phyloP scores from a whole-genome alignment of 2,329 filamentous ascomycete genomes.

The Fusarium sacchari region DNA sequence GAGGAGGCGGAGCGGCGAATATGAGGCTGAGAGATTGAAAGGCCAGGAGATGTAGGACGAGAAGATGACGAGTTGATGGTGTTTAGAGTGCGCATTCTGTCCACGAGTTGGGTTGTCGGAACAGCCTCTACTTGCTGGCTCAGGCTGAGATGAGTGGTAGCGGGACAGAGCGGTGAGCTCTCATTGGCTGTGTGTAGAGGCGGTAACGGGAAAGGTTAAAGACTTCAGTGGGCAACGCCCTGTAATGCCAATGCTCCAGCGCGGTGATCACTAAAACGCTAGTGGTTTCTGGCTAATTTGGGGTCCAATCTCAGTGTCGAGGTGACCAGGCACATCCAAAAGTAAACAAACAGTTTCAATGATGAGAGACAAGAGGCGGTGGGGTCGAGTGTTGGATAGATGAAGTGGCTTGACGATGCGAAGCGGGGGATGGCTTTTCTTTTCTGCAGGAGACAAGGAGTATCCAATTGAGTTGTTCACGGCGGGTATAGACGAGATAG shows the following conservation, averaged over 20 bases:
- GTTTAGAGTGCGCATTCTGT: slow-evolving; percentile 44
- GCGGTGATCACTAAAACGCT: slow-evolving; percentile 24
- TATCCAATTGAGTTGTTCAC: not conserved
- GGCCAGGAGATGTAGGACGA: slow-evolving; percentile 25
- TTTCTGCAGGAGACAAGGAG: slow-evolving; percentile 11
- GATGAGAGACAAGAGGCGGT: slow-evolving; percentile 27
- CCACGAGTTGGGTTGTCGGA: slow-evolving; percentile 27
- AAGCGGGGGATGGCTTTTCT: slow-evolving; percentile 16
- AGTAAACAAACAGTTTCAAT: slow-evolving; percentile 31
- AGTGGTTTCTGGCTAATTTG: slow-evolving; percentile 23
- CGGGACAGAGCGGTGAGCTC: slow-evolving; percentile 20
- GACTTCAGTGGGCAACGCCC: slow-evolving; percentile 12
- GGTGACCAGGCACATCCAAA: slow-evolving; percentile 21
- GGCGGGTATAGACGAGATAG: not conserved
- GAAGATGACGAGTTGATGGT: slow-evolving; percentile 43
- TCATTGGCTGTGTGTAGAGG: slow-evolving; percentile 35
- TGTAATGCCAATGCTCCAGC: slow-evolving; percentile 2
- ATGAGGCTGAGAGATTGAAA: slow-evolving; percentile 17
- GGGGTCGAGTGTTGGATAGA: slow-evolving; percentile 19
- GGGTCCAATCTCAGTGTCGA: slow-evolving; percentile 19
- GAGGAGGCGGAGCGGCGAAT: slow-evolving; percentile 22
- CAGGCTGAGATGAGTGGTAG: slow-evolving; percentile 28
- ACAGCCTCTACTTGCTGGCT: slow-evolving; percentile 29
- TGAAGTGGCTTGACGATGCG: slow-evolving; percentile 15
- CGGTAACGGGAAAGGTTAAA: slow-evolving; percentile 32